Evolutionary conservation across 208 protist genomes (phyloP).

Genomic region (Crithidia thermophila): DNA sequence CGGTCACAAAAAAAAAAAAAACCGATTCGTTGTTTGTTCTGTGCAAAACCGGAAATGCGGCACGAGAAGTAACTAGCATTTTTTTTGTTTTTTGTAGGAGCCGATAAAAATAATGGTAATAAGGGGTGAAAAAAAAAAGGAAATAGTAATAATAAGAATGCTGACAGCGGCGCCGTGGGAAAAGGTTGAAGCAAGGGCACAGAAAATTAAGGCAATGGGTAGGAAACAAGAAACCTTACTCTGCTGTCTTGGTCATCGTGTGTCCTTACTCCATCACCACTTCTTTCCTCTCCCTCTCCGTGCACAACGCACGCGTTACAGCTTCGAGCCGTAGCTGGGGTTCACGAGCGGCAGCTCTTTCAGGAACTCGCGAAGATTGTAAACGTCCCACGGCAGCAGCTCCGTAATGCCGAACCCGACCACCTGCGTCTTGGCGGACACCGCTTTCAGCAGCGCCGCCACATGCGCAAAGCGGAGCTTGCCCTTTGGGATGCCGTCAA

Average conservation of each 20-base stretch:
- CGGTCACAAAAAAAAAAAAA: too few relatives aligned
- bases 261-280: too few relatives aligned
- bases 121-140: neutral
- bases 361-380: conserved; percentile 19
- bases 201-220: too few relatives aligned
- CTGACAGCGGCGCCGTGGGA: too few relatives aligned
- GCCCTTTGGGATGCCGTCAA: conserved; percentile 26
- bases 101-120: neutral
- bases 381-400: conserved; percentile 39
- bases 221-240: too few relatives aligned
- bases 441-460: conserved; percentile 18
- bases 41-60: too few relatives aligned
- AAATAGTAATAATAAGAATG: neutral
- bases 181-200: too few relatives aligned
- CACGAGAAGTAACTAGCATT: too few relatives aligned
- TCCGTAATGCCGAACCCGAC: conserved; percentile 43
- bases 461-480: conserved; percentile 24
- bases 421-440: conserved; percentile 20
- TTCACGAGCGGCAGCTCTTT: conserved; percentile 27
- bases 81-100: too few relatives aligned
- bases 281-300: too few relatives aligned
- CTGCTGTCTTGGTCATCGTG: too few relatives aligned
- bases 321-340: conserved; percentile 8
- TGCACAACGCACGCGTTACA: conserved; percentile 11
- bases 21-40: too few relatives aligned